Base-by-base conservation (phyloP, 73 alveolate species). In the Paramecium sexaurelia region DNA sequence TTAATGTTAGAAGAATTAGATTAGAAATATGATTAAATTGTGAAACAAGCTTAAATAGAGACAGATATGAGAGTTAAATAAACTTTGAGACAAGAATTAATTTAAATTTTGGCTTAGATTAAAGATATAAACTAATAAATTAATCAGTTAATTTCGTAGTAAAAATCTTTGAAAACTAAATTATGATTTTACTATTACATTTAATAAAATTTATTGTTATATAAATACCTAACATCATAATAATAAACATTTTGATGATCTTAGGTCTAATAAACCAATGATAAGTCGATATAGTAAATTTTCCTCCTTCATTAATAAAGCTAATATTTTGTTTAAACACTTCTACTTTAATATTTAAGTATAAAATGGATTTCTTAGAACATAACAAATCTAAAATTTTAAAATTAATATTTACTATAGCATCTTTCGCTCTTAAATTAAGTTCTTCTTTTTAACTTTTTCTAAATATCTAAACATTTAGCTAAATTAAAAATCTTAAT, bases 241-340 rank as follows among this genome's bases (percentile, higher is more conserved):
- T 43, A 78, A 78, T n/a, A 78, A 78, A 29, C 61, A 78, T 78
- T 78, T 78, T 40, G 90, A 78, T 39, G 90, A 78, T 78, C 90
- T 39, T 41, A 78, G 19, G 45, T 78, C 90, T 40, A 78, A 37
- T 7, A 78, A 13, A 6, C 71, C 71, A 5, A 78, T 78, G 5
- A 78, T 24, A 1, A 37, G n/a, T 78, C 17, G 45, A 39, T 78
- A 20, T 10, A 78, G 45, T 61, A 56, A 13, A 15, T 61, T 33
- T 36, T 78, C 90, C 41, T 20, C 43, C 19, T 43, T 78, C 5
- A 78, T 6, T 0, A 78, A 78, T 26, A 43, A 19, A 17, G 75
- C 73, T 24, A 78, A 41, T 20, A 78, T 17, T 43, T 43, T 78
- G n/a, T 41, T 22, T 24, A 78, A 41, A 6, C 27, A 24, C 10